Conservation (phyloP, 148 eudicot species). For the Nepenthes mirabilis region DNA sequence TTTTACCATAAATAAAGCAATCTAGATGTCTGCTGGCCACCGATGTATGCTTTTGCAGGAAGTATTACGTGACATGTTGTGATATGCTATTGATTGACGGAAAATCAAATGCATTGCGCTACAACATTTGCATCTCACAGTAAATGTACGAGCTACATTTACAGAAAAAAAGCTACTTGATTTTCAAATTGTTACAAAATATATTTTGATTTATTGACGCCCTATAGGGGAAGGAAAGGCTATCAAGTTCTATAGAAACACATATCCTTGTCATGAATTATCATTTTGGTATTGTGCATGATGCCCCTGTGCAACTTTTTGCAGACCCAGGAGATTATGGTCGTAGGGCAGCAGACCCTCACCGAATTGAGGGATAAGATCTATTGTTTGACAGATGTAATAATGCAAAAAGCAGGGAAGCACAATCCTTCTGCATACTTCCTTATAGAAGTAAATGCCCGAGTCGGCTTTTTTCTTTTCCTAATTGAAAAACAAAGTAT, state of each 20-base stretch:
- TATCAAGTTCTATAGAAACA: background rate
- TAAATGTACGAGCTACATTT: too few relatives aligned
- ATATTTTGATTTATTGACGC: too few relatives aligned
- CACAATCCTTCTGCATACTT: constrained; percentile 86
- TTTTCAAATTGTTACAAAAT: too few relatives aligned
- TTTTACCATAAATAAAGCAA: too few relatives aligned
- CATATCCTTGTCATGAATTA: background rate
- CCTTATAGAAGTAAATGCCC: constrained; percentile 46
- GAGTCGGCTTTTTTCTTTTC: background rate
- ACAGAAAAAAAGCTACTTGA: too few relatives aligned
- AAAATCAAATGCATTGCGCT: too few relatives aligned
- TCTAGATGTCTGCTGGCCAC: too few relatives aligned
- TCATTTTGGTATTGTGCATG: background rate
- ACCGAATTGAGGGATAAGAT: constrained; percentile 76
- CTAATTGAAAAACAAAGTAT: background rate
- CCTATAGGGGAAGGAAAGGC: too few relatives aligned
- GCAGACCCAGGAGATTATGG: constrained; percentile 72
- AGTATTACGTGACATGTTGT: too few relatives aligned
- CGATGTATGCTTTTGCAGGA: too few relatives aligned
- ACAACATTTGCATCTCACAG: too few relatives aligned
- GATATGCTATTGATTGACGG: too few relatives aligned
- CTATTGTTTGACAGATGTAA: constrained; percentile 62
- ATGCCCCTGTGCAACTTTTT: constrained; percentile 5
- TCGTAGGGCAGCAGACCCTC: constrained; percentile 65
- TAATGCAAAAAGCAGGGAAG: constrained; percentile 56